Evolutionary conservation across 306 rosid species (phyloP).

Genomic region (Rosa lucieae): DNA sequence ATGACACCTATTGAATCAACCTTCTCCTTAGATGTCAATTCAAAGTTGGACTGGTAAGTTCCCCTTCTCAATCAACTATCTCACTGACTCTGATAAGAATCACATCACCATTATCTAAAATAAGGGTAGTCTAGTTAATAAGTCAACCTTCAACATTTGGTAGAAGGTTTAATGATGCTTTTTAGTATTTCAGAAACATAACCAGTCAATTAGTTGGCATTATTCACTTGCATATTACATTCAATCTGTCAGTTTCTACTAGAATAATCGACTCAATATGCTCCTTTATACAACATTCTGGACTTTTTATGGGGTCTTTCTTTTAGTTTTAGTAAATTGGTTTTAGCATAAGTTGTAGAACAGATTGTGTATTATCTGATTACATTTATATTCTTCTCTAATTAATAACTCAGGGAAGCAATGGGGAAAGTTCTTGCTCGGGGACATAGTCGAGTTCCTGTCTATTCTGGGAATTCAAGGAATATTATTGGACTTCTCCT

Average conservation of each 20-base stretch:
- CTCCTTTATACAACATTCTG: neutral
- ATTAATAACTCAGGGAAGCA: conserved; percentile 73
- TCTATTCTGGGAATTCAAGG: conserved; percentile 86
- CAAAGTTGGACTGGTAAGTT: conserved; percentile 91
- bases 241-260: conserved; percentile 1
- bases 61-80: neutral
- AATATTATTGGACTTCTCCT: conserved; percentile 89
- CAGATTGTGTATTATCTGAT: neutral
- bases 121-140: neutral
- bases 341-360: conserved; percentile 14
- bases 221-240: neutral
- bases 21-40: conserved; percentile 86
- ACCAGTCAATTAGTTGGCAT: neutral
- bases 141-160: neutral
- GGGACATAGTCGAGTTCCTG: conserved; percentile 98
- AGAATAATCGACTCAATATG: neutral
- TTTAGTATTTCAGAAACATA: neutral
- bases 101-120: neutral
- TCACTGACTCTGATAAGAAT: neutral
- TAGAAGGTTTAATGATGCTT: neutral
- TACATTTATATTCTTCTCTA: neutral
- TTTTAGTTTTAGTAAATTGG: neutral
- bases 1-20: conserved; percentile 98
- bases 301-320: neutral
- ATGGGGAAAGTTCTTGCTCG: conserved; percentile 98